Evolutionary conservation across 228 moss, liverwort and hornwort genomes (phyloP).

Genomic region (Sphagnum fallax): DNA sequence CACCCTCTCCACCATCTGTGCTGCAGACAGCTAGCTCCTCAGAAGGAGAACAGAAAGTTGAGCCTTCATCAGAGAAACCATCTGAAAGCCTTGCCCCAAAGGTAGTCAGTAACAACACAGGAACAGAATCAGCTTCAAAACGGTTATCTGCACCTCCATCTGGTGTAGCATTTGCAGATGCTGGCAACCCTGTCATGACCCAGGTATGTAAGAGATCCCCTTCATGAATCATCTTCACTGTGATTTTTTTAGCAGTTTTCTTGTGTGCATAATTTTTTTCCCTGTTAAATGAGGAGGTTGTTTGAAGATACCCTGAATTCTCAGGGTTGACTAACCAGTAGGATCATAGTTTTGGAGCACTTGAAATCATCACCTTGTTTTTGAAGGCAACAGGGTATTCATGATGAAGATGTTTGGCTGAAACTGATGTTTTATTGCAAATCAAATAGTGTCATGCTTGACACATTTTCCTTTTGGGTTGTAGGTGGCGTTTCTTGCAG

Average conservation of each 20-base stretch:
- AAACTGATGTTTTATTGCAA: neutral
- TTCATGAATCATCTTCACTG: neutral
- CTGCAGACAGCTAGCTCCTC: constrained; percentile 22
- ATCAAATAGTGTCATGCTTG: neutral
- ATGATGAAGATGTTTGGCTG: neutral
- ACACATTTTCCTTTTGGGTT: constrained; percentile 15
- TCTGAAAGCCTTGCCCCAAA: constrained; percentile 29
- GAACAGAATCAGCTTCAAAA: constrained; percentile 30
- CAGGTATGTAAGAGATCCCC: constrained; percentile 41
- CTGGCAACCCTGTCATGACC: constrained; percentile 98
- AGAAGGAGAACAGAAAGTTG: constrained; percentile 28
- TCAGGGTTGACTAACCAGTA: too few species aligned
- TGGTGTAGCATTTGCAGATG: constrained; percentile 85
- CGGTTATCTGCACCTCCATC: constrained; percentile 47
- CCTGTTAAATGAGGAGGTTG: too few species aligned
- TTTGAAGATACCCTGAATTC: too few species aligned
- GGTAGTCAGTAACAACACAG: constrained; percentile 16
- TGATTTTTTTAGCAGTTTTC: too few species aligned
- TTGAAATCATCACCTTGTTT: too few species aligned
- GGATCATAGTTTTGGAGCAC: too few species aligned
- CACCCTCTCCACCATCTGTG: constrained; percentile 26
- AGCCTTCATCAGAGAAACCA: constrained; percentile 19
- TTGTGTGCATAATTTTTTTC: too few species aligned
- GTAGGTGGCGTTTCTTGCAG: constrained; percentile 93
- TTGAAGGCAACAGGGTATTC: too few species aligned